phyloP scores from a whole-genome alignment of 257 asterid genomes.

The Fraxinus anomala region DNA sequence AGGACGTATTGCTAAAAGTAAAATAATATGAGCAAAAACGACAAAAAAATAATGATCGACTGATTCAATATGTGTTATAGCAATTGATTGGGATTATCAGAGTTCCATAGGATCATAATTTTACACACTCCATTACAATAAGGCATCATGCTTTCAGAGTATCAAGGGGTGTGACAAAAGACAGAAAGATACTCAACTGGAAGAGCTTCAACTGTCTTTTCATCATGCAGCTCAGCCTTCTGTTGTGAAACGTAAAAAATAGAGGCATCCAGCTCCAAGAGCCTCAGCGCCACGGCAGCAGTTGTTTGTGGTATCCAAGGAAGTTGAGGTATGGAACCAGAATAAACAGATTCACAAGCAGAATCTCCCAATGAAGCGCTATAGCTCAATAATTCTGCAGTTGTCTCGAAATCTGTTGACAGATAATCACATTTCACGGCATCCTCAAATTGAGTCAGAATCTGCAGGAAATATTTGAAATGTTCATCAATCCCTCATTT shows the following conservation, averaged over 20 bases:
- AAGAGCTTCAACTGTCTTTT: slow-evolving; percentile 54
- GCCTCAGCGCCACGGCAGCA: slow-evolving; percentile 85
- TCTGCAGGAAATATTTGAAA: slow-evolving; percentile 39
- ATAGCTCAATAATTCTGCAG: slow-evolving; percentile 68
- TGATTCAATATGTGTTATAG: neutral
- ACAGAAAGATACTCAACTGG: slow-evolving; percentile 64
- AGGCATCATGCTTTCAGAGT: neutral
- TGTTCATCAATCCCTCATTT: neutral
- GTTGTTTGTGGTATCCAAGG: slow-evolving; percentile 96
- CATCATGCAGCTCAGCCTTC: slow-evolving; percentile 54
- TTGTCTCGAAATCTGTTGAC: slow-evolving; percentile 77
- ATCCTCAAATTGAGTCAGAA: slow-evolving; percentile 75
- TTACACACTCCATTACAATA: neutral
- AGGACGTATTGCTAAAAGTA: neutral
- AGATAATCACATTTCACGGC: slow-evolving; percentile 69
- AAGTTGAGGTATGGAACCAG: slow-evolving; percentile 56
- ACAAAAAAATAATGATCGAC: neutral
- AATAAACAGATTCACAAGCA: slow-evolving; percentile 35
- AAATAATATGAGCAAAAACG: neutral
- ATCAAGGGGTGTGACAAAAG: slow-evolving; percentile 1
- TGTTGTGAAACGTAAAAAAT: slow-evolving; percentile 54
- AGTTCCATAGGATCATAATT: neutral
- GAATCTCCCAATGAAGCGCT: slow-evolving; percentile 49
- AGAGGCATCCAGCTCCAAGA: slow-evolving; percentile 88
- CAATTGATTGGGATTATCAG: neutral